Percentiles rank a stretch among this genome's conserved stretches.
phyloP scores from a whole-genome alignment of 2,329 filamentous ascomycete genomes.

The Hypoxylon sp. region DNA sequence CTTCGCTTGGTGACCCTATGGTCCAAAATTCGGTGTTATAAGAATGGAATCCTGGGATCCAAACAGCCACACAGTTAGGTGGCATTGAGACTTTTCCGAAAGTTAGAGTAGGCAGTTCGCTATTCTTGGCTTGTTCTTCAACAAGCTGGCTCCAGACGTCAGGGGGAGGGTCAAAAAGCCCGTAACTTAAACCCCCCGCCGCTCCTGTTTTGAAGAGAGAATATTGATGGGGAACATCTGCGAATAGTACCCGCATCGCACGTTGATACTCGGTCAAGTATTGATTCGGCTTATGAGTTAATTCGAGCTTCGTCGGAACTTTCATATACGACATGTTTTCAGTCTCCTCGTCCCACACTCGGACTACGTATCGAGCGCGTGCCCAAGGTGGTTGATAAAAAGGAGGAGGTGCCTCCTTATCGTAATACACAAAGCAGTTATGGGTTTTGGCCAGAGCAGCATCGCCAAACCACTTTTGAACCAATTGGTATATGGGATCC shows the following conservation, averaged over 20 bases:
- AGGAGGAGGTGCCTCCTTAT: conserved; percentile 33
- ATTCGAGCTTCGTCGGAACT: conserved; percentile 20
- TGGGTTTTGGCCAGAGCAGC: neutral
- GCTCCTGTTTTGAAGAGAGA: conserved; percentile 1
- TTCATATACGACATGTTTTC: conserved; percentile 48
- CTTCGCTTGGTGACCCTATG: neutral
- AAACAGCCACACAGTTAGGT: conserved; percentile 19
- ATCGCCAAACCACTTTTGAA: conserved; percentile 32
- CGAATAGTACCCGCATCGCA: conserved; percentile 41
- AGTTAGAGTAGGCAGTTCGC: conserved; percentile 10
- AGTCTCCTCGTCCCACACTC: conserved; percentile 28
- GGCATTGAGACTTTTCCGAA: conserved; percentile 13
- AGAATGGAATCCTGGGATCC: conserved; percentile 30
- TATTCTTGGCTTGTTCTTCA: neutral
- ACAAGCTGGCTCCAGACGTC: conserved; percentile 24
- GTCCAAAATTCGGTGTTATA: conserved; percentile 19
- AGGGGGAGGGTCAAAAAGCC: conserved; percentile 35
- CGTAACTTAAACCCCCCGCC: conserved; percentile 15
- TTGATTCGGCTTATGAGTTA: conserved; percentile 42
- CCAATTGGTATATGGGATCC: conserved; percentile 28
- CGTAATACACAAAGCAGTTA: conserved; percentile 42
- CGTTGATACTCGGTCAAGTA: conserved; percentile 41
- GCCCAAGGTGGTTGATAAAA: conserved; percentile 29
- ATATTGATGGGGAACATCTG: conserved; percentile 13
- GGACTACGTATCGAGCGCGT: conserved; percentile 36